Conservation (phyloP, 2,329 filamentous ascomycete genomes). For the Nemania abortiva region DNA sequence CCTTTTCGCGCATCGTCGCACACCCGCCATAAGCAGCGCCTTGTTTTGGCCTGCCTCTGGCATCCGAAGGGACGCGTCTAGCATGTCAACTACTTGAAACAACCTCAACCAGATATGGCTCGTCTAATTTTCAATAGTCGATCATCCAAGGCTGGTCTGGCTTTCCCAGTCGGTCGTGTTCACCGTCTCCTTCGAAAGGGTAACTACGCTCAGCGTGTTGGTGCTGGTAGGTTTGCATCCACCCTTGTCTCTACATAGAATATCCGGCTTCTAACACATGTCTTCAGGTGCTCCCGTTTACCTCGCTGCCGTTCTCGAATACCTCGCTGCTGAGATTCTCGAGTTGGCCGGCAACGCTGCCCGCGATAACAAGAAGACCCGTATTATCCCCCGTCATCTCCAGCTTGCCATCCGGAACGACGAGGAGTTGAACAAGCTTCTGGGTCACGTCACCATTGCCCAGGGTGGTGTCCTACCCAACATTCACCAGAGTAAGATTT, state of each 20-base stretch:
- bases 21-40: not conserved
- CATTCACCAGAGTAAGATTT: conserved; percentile 90
- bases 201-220: conserved; percentile 99
- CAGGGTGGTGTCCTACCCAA: conserved; percentile 97
- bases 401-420: conserved; percentile 99
- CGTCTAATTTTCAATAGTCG: conserved; percentile 72
- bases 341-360: conserved; percentile 98
- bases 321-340: conserved; percentile 98
- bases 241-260: conserved; percentile 49
- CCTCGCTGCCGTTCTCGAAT: conserved; percentile 96
- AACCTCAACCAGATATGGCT: conserved; percentile 7
- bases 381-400: conserved; percentile 98
- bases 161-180: conserved; percentile 98
- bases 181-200: conserved; percentile 99
- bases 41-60: conserved; percentile 15
- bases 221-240: conserved; percentile 70
- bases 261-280: conserved; percentile 21
- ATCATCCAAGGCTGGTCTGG: conserved; percentile 98
- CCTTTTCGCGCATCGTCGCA: conserved; percentile 21
- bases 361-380: conserved; percentile 99
- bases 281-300: conserved; percentile 83
- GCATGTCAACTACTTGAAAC: conserved; percentile 25
- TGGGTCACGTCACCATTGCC: conserved; percentile 95
- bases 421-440: conserved; percentile 99
- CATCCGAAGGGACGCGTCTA: conserved; percentile 56